Evolutionary conservation across 805 yeast species (phyloP).

Genomic region (Hanseniaspora meyeri): DNA sequence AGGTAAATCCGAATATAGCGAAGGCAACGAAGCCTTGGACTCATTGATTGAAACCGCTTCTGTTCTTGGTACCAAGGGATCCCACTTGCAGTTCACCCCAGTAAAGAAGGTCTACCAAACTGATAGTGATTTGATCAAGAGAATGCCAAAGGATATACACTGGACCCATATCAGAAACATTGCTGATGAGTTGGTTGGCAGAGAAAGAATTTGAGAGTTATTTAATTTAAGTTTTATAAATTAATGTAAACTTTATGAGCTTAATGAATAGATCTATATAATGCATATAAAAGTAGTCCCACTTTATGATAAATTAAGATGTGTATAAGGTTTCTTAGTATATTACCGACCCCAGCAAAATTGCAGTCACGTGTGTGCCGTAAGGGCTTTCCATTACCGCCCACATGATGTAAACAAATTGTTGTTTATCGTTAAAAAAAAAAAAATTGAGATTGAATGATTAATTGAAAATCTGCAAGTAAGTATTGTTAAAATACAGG

Average conservation of each 20-base stretch:
- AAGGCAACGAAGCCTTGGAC: slow-evolving; percentile 15
- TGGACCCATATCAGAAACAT: slow-evolving; percentile 69
- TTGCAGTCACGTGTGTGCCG: background rate
- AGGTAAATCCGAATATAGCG: slow-evolving; percentile 7
- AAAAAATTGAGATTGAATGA: background rate
- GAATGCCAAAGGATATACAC: slow-evolving; percentile 81
- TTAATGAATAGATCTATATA: background rate
- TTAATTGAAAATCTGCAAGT: background rate
- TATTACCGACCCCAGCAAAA: too few species aligned
- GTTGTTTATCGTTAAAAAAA: background rate
- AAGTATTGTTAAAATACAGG: too few species aligned
- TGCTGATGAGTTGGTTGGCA: slow-evolving; percentile 75
- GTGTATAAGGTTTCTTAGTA: too few species aligned
- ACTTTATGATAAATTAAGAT: background rate
- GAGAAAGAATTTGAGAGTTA: slow-evolving; percentile 29
- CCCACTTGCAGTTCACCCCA: slow-evolving; percentile 63
- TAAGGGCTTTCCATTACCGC: too few species aligned
- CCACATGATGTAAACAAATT: background rate
- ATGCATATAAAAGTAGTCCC: background rate
- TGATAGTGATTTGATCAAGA: slow-evolving; percentile 66
- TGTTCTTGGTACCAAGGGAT: slow-evolving; percentile 71
- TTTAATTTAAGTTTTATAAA: background rate
- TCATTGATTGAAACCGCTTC: slow-evolving; percentile 46
- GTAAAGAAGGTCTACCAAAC: slow-evolving; percentile 68
- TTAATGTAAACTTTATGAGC: background rate